Evolutionary conservation across 441 rosid species (phyloP), one percentile per base, ranked within the genome.

Genomic region (Brassica hybrid): DNA sequence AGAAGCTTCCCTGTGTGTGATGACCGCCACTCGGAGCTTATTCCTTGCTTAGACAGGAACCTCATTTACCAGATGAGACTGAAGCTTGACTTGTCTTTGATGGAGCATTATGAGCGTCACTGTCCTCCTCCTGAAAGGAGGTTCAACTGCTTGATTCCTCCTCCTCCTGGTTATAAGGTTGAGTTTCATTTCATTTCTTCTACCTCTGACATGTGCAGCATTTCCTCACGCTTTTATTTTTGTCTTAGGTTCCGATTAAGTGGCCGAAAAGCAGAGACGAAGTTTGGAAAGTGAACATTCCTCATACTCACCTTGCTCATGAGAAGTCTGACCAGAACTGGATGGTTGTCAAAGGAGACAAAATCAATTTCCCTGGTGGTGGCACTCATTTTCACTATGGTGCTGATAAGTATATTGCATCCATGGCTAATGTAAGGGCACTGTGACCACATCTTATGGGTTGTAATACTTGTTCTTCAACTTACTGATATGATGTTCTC

Each of bases 311-410:
- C 84, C 98, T 96, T 80, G 99, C 99, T 25, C 89, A 88, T 65
- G 97, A 96, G 84, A 96, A 96, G 83, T 94, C 99, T 77, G 98
- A 94, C 83, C 99, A 96, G 82, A 96, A 96, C 73, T 96, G 99
- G 99, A 96, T 96, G 99, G 93, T 90, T 84, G 98, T 96, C 2
- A 91, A 90, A 87, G 98, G 98, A 50, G 96, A 92, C 18, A 96
- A 91, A 83, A 94, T 96, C 48, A 77, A 77, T 23, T 96, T 96
- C 81, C 98, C 99, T 30, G 99, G 99, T 18, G 99, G 99, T 59
- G 99, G 99, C 79, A 96, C 99, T 34, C 99, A 96, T 86, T 96
- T 96, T 76, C 99, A 96, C 86, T 88, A 96, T 59, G 99, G 99
- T 81, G 99, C 99, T 79, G 99, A 86, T 79, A 96, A 94, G 84